phyloP scores from a whole-genome alignment of 202 grass and related monocot genomes.

The Hordeum pubiflorum region DNA sequence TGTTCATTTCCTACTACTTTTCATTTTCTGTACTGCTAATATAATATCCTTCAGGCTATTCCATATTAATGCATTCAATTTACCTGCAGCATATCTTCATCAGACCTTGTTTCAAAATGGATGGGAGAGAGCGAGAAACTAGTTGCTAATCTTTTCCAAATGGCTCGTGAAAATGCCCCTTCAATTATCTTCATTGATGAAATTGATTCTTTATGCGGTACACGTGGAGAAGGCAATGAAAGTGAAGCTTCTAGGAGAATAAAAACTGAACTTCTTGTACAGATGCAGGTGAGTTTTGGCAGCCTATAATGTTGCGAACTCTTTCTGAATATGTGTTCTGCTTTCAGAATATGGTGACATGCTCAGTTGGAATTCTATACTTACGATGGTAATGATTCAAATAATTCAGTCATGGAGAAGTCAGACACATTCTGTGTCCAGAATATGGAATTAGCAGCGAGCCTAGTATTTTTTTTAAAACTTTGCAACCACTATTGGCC shows the following conservation, averaged over 20 bases:
- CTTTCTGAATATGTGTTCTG: not conserved
- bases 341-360: not conserved
- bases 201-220: conserved; percentile 91
- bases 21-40: not conserved
- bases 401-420: not conserved
- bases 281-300: conserved; percentile 70
- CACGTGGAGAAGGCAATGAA: conserved; percentile 96
- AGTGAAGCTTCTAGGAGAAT: conserved; percentile 97
- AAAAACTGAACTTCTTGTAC: conserved; percentile 97
- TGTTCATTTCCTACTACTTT: not conserved
- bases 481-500: not conserved
- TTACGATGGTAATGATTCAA: not conserved
- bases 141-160: conserved; percentile 91
- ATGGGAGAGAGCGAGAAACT: conserved; percentile 99
- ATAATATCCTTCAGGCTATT: not conserved
- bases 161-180: conserved; percentile 93
- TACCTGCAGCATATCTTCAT: conserved; percentile 90
- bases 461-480: not conserved
- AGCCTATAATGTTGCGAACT: not conserved
- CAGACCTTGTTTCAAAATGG: conserved; percentile 98
- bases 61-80: not conserved
- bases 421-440: not conserved
- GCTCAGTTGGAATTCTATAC: not conserved
- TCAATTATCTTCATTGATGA: conserved; percentile 98
- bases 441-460: not conserved